Base-by-base conservation (phyloP, 306 rosid species). In the Dalbergia cochinchinensis region DNA sequence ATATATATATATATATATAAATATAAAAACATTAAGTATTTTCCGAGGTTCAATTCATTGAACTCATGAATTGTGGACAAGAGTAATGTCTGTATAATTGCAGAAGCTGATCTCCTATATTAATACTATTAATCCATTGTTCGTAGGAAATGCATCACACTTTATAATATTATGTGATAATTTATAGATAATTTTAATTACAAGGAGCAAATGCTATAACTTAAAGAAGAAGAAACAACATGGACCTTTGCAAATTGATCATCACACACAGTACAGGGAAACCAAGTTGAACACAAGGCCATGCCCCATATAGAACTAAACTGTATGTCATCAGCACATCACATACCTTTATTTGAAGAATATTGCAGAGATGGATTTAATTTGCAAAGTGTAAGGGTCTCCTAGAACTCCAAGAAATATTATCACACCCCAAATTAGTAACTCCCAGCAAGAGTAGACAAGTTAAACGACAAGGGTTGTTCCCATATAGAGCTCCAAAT, bases 311-410 rank as follows among this genome's bases (percentile, higher is more conserved):
- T 1, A 78, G 58, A 60, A 61, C 18, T 69, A 33, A 22, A 14
- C 8, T 7, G 9, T 44, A 7, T 53, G 15, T 50, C 31, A 60
- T 66, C 48, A 60, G 14, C 35, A 73, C 57, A 41, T 12, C 15
- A 74, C 78, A 34, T 69, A 84, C 84, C 87, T 84, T 78, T 41
- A 55, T 67, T 50, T n/a, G 63, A 73, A 79, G 63, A 42, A 61
- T 26, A 26, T 1, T 68, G 53, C n/a, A 37, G 11, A 16, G 34
- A 41, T 55, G 11, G 47, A 8, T 73, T 13, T 51, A 51, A 51
- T 51, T 22, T 73, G 35, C 16, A 26, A 33, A 26, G 31, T 26
- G 31, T 54, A 71, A 71, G 20, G 45, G 55, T 14, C 78, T 84
- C 66, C 65, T 18, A 83, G 12, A 80, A 70, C 82, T 74, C 78